Evolutionary conservation across 257 asterid species (phyloP), one percentile per base, ranked within the genome.

Genomic region (Solanum ahanhuiri): DNA sequence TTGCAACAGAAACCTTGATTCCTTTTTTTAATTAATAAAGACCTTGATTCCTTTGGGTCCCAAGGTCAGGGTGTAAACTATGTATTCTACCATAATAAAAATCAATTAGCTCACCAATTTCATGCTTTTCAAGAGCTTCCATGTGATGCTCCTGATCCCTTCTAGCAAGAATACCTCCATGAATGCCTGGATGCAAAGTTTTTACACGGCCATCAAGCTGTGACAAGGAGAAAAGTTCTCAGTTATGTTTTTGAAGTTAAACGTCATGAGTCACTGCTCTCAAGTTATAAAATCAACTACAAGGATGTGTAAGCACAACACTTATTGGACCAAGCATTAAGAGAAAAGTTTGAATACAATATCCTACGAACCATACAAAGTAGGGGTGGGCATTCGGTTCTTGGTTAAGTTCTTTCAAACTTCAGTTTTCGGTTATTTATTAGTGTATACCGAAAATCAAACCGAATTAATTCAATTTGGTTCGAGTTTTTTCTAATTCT

Each of bases 201-300:
- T 97, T 97, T 77, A 97, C 99, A 87, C 99, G 98, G 7, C 99
- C 99, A 89, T 97, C 98, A 87, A 97, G 98, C 98, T 95, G 93
- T 58, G 84, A 81, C 43, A 81, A 48, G 1, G 20, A 81, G 43
- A 14, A 86, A 64, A 82, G 30, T 28, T 17, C 37, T 30, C 41
- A 45, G 84, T 81, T 30, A 9, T 48, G 28, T 45, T 81, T 48
- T 28, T 48, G 67, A 81, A 81, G 64, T 48, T 48, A 17, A 81
- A 34, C 33, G 17, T 12, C 67, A 81, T 48, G 67, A 81, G 43
- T 8, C 83, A 77, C 23, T 11, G n/a, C 39, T 25, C 83, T 43
- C 64, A 25, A 25, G 64, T 77, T 76, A 77, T 43, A 77, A 77
- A 77, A 77, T 77, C 64, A 77, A 25, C 83, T 43, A 6, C 63